Evolutionary conservation across 2,329 filamentous ascomycete species (phyloP).

Genomic region (Hortaea werneckii): DNA sequence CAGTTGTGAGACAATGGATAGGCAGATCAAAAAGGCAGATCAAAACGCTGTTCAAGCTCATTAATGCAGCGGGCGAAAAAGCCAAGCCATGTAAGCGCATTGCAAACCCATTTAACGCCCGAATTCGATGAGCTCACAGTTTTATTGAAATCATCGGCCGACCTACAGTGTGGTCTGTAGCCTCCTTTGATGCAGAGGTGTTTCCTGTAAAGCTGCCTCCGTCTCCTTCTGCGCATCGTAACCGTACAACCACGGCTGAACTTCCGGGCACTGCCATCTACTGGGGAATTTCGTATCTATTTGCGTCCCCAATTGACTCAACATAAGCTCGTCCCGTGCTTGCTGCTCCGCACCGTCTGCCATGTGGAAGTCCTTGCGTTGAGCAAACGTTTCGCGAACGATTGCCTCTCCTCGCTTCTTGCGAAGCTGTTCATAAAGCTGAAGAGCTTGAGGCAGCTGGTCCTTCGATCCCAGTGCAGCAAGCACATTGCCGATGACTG

Average conservation of each 20-base stretch:
- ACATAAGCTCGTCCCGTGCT: constrained; percentile 47
- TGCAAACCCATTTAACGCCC: neutral
- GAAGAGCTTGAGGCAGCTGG: constrained; percentile 31
- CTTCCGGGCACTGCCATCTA: constrained; percentile 51
- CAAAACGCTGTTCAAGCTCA: too few species aligned
- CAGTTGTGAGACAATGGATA: too few species aligned
- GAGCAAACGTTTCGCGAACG: constrained; percentile 51
- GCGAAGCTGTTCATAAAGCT: constrained; percentile 36
- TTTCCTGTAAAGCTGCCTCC: constrained; percentile 16
- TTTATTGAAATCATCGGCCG: too few species aligned
- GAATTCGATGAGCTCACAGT: too few species aligned
- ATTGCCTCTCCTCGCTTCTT: constrained; percentile 45
- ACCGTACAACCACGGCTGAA: constrained; percentile 55
- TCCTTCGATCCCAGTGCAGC: constrained; percentile 36
- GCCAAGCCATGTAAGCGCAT: neutral
- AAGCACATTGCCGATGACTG: constrained; percentile 51
- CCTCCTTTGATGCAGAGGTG: constrained; percentile 3
- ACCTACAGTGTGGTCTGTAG: too few species aligned
- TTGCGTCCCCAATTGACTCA: constrained; percentile 44
- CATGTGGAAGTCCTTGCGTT: constrained; percentile 33
- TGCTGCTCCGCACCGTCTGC: constrained; percentile 46
- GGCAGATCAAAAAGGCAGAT: too few species aligned
- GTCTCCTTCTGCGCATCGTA: constrained; percentile 52
- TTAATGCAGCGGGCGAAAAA: too few species aligned
- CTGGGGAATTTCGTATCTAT: constrained; percentile 49